These are phyloP conservation scores for Angophora floribunda DNA, from an alignment of 345 rosid species.

Conservation along the genomic window DNA sequence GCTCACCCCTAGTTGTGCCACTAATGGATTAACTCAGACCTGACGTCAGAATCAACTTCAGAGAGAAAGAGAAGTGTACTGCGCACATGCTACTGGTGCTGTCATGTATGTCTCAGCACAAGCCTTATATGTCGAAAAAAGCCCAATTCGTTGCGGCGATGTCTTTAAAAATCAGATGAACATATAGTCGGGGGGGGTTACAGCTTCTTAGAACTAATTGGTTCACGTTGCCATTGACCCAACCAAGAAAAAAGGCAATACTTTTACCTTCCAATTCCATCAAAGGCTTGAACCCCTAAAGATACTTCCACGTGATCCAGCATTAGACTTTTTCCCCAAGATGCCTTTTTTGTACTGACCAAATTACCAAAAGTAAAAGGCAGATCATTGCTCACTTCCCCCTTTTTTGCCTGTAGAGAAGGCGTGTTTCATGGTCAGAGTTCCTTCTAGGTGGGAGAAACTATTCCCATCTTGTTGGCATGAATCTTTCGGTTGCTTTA, in stretches of 20 bases:
- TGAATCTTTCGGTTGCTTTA: not conserved
- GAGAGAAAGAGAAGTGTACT: too few species aligned
- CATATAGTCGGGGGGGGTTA: not conserved
- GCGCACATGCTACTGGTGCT: not conserved
- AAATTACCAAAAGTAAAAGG: not conserved
- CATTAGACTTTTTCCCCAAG: not conserved
- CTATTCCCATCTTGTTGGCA: not conserved
- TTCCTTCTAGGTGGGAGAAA: not conserved
- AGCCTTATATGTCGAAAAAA: not conserved
- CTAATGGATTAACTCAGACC: not conserved
- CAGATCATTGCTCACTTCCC: not conserved
- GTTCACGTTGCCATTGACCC: not conserved
- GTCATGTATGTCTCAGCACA: too few species aligned
- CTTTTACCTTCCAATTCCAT: not conserved
- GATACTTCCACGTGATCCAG: not conserved
- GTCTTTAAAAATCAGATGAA: not conserved
- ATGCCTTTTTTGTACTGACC: not conserved
- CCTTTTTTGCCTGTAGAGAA: not conserved
- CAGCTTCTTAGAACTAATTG: not conserved
- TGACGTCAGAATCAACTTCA: too few species aligned
- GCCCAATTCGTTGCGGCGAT: not conserved
- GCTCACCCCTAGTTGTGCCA: too few species aligned
- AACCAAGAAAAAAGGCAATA: not conserved
- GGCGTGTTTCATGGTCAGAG: not conserved
- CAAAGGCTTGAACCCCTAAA: not conserved